Base-by-base conservation (phyloP, 1,139 yeast species). In the Trichomonascaceae sp. region DNA sequence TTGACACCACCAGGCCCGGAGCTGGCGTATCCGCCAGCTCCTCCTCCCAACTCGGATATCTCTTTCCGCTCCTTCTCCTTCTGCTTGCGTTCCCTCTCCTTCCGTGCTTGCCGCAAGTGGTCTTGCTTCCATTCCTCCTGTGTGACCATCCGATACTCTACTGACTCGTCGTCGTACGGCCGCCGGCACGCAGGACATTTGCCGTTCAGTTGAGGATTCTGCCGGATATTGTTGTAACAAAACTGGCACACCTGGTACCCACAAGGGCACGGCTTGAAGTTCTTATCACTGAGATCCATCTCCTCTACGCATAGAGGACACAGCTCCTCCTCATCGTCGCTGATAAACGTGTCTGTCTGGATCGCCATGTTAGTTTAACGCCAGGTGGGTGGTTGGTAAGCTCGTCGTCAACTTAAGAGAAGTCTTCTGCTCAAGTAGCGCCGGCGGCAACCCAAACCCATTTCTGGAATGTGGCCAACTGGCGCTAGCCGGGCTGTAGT, bases 191-290 rank as follows among this genome's bases (percentile, higher is more conserved):
- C 98, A 3, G 99, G 99, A 60, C 99, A 92, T 46, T 85, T 72
- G 4, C 97, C 97, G 54, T 87, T 87, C 44, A 89, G 64, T 52
- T 87, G 95, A 1, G 96, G 96, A 49, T 89, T 89, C 46, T 82
- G 93, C 46, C 95, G 73, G 50, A 92, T 92, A 56, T 87, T 89
- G 62, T 92, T 89, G 66, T 87, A 92, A 57, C 98, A 92, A 54
- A 92, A 92, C 65, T 89, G 97, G 59, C 99, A 92, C 40, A 89
- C 82, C 54, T 92, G 98, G 54, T 92, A 92, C 9, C 98, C 98
- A 64, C 99, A 92, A 1, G 97, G 98, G 65, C 99, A 92, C 4
- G 99, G 99, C 57, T 80, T 84, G 69, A 92, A 92, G 60, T 87
- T 84, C 55, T 81, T 82, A 59, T 92, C 98, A 14, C 94, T 79